Percentiles rank a stretch among this genome's conserved stretches.
Conservation (phyloP, 2,329 filamentous ascomycete genomes). For the Cucurbitaria berberidis region DNA sequence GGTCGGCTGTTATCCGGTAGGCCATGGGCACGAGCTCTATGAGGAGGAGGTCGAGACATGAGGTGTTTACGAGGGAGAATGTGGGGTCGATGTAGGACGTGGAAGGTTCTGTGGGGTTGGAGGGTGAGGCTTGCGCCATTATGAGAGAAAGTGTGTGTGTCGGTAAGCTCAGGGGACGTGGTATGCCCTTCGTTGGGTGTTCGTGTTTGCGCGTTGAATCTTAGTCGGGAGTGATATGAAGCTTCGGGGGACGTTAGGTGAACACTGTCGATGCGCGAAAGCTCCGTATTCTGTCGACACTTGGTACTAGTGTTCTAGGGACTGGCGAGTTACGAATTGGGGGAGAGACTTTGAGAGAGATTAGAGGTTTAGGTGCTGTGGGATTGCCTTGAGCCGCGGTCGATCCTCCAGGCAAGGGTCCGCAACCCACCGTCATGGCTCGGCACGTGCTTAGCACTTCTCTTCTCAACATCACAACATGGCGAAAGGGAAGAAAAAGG, state of each 20-base stretch:
- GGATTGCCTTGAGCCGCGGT: conserved; percentile 6
- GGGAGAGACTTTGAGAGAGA: neutral
- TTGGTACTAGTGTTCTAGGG: neutral
- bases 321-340: neutral
- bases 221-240: neutral
- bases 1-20: conserved; percentile 79
- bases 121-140: conserved; percentile 23
- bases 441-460: neutral
- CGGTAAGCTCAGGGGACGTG: neutral
- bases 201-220: neutral
- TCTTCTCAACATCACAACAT: neutral
- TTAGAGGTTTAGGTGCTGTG: neutral
- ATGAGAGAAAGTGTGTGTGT: neutral
- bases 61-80: conserved; percentile 78
- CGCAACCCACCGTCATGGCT: conserved; percentile 4
- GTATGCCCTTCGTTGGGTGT: neutral
- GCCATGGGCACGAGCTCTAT: conserved; percentile 97
- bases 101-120: conserved; percentile 20
- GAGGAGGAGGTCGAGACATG: conserved; percentile 90
- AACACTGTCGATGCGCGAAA: neutral
- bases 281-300: neutral
- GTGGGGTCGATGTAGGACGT: conserved; percentile 68
- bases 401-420: conserved; percentile 9
- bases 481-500: neutral
- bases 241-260: neutral